Evolutionary conservation across 179 eudicot genomes (phyloP).

Genomic region (Heliamphora pulchella): DNA sequence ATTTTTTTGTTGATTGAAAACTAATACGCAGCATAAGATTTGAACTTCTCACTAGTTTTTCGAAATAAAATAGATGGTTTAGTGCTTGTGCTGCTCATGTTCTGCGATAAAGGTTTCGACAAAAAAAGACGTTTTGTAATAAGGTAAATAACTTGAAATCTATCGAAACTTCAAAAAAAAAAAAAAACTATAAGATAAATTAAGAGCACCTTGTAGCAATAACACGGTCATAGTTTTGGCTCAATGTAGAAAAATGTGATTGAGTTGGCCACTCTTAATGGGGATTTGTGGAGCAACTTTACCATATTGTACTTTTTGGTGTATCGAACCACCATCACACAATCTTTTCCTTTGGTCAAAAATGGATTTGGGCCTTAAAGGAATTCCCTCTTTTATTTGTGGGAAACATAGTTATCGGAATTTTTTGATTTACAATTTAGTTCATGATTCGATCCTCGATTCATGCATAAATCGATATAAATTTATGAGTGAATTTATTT

Average conservation of each 20-base stretch:
- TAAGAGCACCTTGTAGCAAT: neutral
- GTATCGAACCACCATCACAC: neutral
- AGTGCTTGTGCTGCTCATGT: neutral
- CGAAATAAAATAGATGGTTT: neutral
- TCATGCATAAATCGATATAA: too few species aligned
- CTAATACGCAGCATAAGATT: too few species aligned
- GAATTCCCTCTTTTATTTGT: neutral
- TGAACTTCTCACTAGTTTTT: too few species aligned
- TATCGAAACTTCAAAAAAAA: neutral
- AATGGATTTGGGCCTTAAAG: neutral
- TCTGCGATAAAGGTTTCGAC: neutral
- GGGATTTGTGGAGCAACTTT: neutral
- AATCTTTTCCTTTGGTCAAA: neutral
- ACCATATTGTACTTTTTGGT: neutral
- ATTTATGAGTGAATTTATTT: too few species aligned
- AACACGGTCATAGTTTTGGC: neutral
- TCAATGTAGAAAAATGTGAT: neutral
- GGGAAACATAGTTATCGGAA: too few species aligned
- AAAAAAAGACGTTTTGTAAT: neutral
- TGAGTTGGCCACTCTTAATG: conserved; percentile 2
- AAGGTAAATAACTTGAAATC: neutral
- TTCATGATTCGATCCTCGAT: too few species aligned
- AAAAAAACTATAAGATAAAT: neutral
- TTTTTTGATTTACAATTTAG: too few species aligned
- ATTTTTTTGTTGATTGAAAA: too few species aligned